Conservation (phyloP, 78 protist species). For the Dictyostelium firmibasis region DNA sequence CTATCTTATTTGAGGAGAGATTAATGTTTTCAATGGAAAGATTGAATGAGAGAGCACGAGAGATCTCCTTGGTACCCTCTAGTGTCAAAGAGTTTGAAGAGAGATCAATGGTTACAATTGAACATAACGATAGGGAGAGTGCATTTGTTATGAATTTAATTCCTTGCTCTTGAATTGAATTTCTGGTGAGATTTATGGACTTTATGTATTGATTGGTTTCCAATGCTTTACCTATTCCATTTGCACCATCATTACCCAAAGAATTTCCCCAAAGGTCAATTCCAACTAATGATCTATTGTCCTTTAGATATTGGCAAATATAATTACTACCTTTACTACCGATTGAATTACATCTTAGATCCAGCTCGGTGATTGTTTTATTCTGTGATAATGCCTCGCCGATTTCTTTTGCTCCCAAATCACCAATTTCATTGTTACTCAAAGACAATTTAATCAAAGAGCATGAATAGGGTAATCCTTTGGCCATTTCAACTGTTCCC, state of each 20-base stretch:
- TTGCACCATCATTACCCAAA: constrained; percentile 18
- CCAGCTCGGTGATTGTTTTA: constrained; percentile 1
- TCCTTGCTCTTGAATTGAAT: constrained; percentile 42
- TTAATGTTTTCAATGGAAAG: constrained; percentile 8
- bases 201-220: neutral
- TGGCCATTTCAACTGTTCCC: constrained; percentile 3
- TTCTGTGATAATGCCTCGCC: neutral
- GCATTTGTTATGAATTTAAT: constrained; percentile 43
- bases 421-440: constrained; percentile 34
- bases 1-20: constrained; percentile 24
- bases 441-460: neutral
- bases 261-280: constrained; percentile 62
- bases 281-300: constrained; percentile 2
- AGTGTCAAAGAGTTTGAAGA: neutral
- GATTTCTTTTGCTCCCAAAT: constrained; percentile 41
- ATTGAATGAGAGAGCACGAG: neutral
- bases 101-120: constrained; percentile 32
- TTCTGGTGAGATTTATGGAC: constrained; percentile 29
- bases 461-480: neutral
- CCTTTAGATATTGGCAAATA: neutral
- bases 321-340: constrained; percentile 11
- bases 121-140: neutral
- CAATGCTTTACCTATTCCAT: constrained; percentile 25
- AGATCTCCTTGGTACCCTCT: constrained; percentile 19
- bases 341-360: constrained; percentile 30